Evolutionary conservation across 768 basidiomycete genomes (phyloP).

Genomic region (Rhizopogon vulgaris): DNA sequence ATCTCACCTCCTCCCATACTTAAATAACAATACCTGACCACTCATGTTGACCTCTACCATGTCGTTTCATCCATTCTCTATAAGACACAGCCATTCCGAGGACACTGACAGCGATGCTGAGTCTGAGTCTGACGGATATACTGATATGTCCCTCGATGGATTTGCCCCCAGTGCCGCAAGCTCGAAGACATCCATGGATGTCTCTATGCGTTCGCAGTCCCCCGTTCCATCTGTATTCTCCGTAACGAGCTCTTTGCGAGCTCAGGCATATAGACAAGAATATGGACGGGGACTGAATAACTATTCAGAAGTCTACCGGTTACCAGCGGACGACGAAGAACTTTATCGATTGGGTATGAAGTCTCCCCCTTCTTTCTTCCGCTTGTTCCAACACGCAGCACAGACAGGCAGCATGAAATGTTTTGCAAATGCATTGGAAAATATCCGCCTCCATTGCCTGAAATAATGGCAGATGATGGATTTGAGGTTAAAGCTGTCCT

Average conservation of each 20-base stretch:
- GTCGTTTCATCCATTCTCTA: slow-evolving; percentile 4
- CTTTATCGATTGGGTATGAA: slow-evolving; percentile 57
- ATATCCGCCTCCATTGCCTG: slow-evolving; percentile 52
- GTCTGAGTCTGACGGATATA: slow-evolving; percentile 36
- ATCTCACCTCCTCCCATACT: not conserved
- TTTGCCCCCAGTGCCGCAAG: slow-evolving; percentile 35
- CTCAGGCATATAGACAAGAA: slow-evolving; percentile 54
- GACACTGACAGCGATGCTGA: slow-evolving; percentile 42
- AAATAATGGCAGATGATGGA: slow-evolving; percentile 54
- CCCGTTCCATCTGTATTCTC: slow-evolving; percentile 67
- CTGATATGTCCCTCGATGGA: slow-evolving; percentile 34
- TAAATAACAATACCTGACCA: slow-evolving; percentile 3
- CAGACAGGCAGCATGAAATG: slow-evolving; percentile 65
- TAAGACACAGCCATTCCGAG: slow-evolving; percentile 19
- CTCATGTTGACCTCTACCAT: slow-evolving; percentile 12
- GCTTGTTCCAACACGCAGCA: slow-evolving; percentile 7
- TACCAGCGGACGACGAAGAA: slow-evolving; percentile 79
- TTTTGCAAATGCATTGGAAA: slow-evolving; percentile 62
- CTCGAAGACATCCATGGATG: slow-evolving; percentile 53
- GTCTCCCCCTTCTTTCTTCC: not conserved
- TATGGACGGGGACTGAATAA: slow-evolving; percentile 69
- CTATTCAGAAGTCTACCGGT: slow-evolving; percentile 70
- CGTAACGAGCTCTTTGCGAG: slow-evolving; percentile 56
- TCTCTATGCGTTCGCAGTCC: slow-evolving; percentile 58
- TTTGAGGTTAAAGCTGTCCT: slow-evolving; percentile 58